Evolutionary conservation across 2,329 filamentous ascomycete genomes (phyloP).

Genomic region (Periglandula ipomoeae): DNA sequence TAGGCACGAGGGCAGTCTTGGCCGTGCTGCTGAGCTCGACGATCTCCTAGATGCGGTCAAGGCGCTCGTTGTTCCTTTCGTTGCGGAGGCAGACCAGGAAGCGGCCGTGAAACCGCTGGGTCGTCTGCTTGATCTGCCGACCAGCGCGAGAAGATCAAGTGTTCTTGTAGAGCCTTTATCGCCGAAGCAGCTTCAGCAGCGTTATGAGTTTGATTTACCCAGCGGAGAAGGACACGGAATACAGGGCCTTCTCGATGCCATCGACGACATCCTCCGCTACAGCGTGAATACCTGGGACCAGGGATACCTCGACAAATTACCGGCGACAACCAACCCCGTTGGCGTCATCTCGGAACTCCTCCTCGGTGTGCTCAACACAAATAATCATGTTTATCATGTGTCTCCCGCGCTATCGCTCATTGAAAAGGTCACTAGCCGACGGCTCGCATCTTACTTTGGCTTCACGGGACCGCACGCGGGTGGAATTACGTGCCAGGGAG

Average conservation of each 20-base stretch:
- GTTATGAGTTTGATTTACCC: slow-evolving; percentile 28
- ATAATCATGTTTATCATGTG: slow-evolving; percentile 87
- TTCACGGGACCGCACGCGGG: slow-evolving; percentile 60
- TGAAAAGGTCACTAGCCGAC: slow-evolving; percentile 70
- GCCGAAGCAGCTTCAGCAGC: background rate
- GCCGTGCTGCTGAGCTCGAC: slow-evolving; percentile 3
- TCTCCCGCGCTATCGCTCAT: slow-evolving; percentile 79
- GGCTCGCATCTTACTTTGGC: slow-evolving; percentile 67
- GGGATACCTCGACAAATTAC: slow-evolving; percentile 91
- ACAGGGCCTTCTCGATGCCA: slow-evolving; percentile 61
- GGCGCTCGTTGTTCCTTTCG: slow-evolving; percentile 3
- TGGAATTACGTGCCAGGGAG: slow-evolving; percentile 71
- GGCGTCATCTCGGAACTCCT: slow-evolving; percentile 82
- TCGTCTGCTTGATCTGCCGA: background rate
- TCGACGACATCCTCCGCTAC: slow-evolving; percentile 65
- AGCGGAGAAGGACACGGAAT: slow-evolving; percentile 52
- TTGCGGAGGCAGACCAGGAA: slow-evolving; percentile 1
- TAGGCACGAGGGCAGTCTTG: too few species aligned
- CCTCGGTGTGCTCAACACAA: slow-evolving; percentile 80
- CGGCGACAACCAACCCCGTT: slow-evolving; percentile 77
- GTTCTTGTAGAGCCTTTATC: slow-evolving; percentile 3
- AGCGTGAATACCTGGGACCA: slow-evolving; percentile 98
- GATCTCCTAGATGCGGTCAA: slow-evolving; percentile 6
- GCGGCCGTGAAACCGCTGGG: background rate
- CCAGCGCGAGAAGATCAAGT: background rate